phyloP scores from a whole-genome alignment of 1,284 basidiomycete species.

The Malassezia furfur region DNA sequence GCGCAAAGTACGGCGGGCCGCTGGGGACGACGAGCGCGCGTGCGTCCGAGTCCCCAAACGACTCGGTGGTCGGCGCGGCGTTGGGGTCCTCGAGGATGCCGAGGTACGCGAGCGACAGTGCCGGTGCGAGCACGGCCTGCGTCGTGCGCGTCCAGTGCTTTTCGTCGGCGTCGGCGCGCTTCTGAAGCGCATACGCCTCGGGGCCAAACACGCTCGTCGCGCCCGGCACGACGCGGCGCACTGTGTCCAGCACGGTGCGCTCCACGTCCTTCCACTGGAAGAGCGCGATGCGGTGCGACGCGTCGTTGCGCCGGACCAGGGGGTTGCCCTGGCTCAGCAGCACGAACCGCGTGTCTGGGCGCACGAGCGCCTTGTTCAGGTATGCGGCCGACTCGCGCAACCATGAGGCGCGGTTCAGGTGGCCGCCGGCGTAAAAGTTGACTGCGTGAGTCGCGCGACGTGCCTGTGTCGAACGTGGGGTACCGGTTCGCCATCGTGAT shows the following conservation, averaged over 20 bases:
- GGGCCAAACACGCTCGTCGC: conserved; percentile 28
- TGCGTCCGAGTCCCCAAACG: conserved; percentile 14
- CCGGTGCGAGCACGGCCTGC: conserved; percentile 25
- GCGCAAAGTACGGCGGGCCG: conserved; percentile 40
- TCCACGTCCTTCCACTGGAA: conserved; percentile 44
- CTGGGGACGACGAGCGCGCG: conserved; percentile 18
- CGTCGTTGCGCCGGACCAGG: conserved; percentile 24
- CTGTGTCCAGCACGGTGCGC: conserved; percentile 22
- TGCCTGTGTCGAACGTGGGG: conserved; percentile 3
- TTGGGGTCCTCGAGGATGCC: conserved; percentile 29
- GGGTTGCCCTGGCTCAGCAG: conserved; percentile 44
- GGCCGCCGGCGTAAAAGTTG: conserved; percentile 39
- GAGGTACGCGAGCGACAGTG: conserved; percentile 35
- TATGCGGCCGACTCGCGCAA: conserved; percentile 41
- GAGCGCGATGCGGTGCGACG: conserved; percentile 26
- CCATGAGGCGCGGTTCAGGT: conserved; percentile 45
- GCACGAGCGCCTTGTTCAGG: conserved; percentile 42
- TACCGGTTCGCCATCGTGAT: conserved; percentile 2
- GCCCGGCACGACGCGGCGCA: conserved; percentile 15
- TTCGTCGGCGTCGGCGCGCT: not conserved
- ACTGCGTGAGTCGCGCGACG: conserved; percentile 13
- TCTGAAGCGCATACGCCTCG: conserved; percentile 23
- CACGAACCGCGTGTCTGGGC: conserved; percentile 40
- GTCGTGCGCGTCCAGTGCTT: conserved; percentile 26
- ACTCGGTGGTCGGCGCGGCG: conserved; percentile 22